Base-by-base conservation (phyloP, 441 rosid genomes). In the Croton laevigatus region DNA sequence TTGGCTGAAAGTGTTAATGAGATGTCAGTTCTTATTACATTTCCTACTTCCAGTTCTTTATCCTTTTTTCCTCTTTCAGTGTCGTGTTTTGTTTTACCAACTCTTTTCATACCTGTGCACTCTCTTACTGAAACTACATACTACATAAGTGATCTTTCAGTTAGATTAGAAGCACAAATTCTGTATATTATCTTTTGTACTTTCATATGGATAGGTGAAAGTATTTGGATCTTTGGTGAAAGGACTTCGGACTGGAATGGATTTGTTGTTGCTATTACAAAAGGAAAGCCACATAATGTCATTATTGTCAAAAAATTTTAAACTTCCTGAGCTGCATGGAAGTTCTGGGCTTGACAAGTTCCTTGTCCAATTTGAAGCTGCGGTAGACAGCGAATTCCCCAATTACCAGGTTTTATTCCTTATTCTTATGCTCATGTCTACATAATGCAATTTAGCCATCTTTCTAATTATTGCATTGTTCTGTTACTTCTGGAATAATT, bases 281-380 rank as follows among this genome's bases (percentile, higher is more conserved):
- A 81, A 87, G 78, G 91, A 86, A 81, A 77, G 66, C 61, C 81
- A 82, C 54, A 69, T 93, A 66, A 78, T 69, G 62, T 71, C 73
- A 19, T 79, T 55, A 37, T 71, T 91, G 54, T 78, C 75, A 72
- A 95, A 84, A 78, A 81, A 63, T 74, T 87, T 86, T 74, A 83
- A 80, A 80, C 78, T 84, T 78, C 95, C 98, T 20, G 66, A 75
- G 75, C 65, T 93, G 66, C 76, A 68, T 74, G 96, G 92, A 42
- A 74, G 80, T 69, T 44, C 61, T 58, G 96, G 96, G 73, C 82
- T 93, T 53, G 97, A 11, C 71, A 75, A 81, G 79, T 85, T 82
- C 74, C 94, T 91, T 27, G 44, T 82, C 76, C 96, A 91, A 74
- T 87, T 93, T 44, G 97, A 93, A 86, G 98, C 96, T 65, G 98